Evolutionary conservation across 2,329 filamentous ascomycete genomes (phyloP).

Genomic region (Diatrype stigma): DNA sequence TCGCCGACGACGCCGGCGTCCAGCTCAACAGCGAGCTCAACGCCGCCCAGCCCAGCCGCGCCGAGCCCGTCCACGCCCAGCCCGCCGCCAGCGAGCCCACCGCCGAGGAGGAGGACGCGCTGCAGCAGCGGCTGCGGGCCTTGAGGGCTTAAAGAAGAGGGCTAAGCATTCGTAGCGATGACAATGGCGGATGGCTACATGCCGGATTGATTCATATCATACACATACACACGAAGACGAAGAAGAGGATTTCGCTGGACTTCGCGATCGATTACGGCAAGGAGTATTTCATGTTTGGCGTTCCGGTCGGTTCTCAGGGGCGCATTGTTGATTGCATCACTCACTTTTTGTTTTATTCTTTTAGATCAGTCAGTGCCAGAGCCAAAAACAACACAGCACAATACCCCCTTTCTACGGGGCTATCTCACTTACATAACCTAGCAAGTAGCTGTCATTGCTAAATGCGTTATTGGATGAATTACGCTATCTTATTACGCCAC

Average conservation of each 20-base stretch:
- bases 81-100: slow-evolving; percentile 56
- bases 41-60: slow-evolving; percentile 49
- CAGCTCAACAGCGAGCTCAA: slow-evolving; percentile 74
- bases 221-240: neutral
- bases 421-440: too few relatives aligned
- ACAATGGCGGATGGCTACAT: neutral
- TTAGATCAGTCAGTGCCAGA: too few relatives aligned
- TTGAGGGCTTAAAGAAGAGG: slow-evolving; percentile 46
- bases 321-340: neutral
- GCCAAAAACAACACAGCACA: too few relatives aligned
- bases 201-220: neutral
- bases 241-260: too few relatives aligned
- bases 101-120: slow-evolving; percentile 73
- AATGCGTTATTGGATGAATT: too few relatives aligned
- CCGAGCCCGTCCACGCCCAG: slow-evolving; percentile 47
- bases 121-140: slow-evolving; percentile 58
- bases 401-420: too few relatives aligned
- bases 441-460: too few relatives aligned
- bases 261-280: neutral
- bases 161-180: slow-evolving; percentile 5
- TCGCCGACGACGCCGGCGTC: slow-evolving; percentile 83
- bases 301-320: neutral
- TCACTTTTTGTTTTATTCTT: neutral
- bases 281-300: neutral
- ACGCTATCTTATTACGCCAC: too few relatives aligned